Evolutionary conservation across 805 yeast species (phyloP), one percentile per base, ranked within the genome.

Genomic region (Starmera dryadoides): DNA sequence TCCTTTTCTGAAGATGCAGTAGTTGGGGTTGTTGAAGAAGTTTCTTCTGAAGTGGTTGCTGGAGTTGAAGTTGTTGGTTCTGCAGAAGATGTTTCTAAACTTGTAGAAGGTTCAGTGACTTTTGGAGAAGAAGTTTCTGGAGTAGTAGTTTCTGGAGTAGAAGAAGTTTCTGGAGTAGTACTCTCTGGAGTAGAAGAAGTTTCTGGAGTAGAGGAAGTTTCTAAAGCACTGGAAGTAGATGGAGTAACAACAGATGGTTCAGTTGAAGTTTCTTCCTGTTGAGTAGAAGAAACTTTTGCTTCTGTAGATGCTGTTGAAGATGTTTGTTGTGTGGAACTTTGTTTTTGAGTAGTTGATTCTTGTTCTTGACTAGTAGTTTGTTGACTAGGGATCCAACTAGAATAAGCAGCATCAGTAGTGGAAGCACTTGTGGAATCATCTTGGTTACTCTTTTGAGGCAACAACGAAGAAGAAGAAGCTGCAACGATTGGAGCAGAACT

Each of bases 141-240:
- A 17, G 35, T 21, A 19, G 20, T 22, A 21, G 35, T n/a, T 5
- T 25, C 20, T 33, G 26, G 16, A 15, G 35, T 22, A 12, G 29
- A 11, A 17, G 29, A 15, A 23, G 39, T 35, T 29, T 37, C 7
- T 21, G 43, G 25, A 31, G 38, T 21, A 19, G 34, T 37, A 16
- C 30, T 34, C 25, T 5, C 34, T 6, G 37, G 11, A 12, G 28
- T 38, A 6, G 35, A 29, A 22, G 15, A 19, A 14, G 34, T 20
- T 15, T 17, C 23, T 30, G 10, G 33, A 8, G 21, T 10, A 4
- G 21, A 16, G 21, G 22, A 9, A 9, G 18, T 12, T 11, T 16
- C 18, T n/a, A 15, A 29, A 29, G 19, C 18, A 9, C 17, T 29
- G 18, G 31, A 15, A 14, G 19, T 4, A 14, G 10, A 15, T 7